Evolutionary conservation across 176 grass and related monocot genomes (phyloP).

Genomic region (Lolium rigidum): DNA sequence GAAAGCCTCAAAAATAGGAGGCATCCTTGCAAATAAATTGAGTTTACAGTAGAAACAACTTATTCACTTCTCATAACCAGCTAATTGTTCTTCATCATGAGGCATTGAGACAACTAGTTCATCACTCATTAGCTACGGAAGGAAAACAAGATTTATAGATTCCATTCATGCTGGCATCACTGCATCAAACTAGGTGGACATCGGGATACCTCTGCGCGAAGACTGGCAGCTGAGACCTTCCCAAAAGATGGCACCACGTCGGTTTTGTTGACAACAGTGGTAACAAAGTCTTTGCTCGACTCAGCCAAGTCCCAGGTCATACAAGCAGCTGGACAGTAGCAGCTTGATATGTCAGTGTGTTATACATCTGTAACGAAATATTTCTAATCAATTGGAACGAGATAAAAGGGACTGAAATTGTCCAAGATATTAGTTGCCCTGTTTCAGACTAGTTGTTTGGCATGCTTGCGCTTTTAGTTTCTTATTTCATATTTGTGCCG

Average conservation of each 20-base stretch:
- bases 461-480: not conserved
- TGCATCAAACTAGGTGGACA: not conserved
- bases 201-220: conserved; percentile 47
- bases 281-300: conserved; percentile 59
- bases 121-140: not conserved
- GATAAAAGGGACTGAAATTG: not conserved
- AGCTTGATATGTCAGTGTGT: conserved; percentile 26
- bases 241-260: conserved; percentile 64
- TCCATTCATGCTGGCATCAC: not conserved
- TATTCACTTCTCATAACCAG: not conserved
- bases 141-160: not conserved
- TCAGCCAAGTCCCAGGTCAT: conserved; percentile 79
- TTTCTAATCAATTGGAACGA: not conserved
- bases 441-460: conserved; percentile 5
- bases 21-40: not conserved
- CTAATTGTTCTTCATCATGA: not conserved
- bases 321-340: conserved; percentile 61
- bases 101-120: not conserved
- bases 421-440: not conserved
- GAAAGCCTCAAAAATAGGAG: not conserved
- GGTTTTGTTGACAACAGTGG: conserved; percentile 57
- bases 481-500: not conserved
- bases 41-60: not conserved
- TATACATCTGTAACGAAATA: conserved; percentile 5
- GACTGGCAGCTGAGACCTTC: conserved; percentile 43